Evolutionary conservation across 176 grass and related monocot genomes (phyloP), one percentile per base, ranked within the genome.

Genomic region (Raddia distichophylla): DNA sequence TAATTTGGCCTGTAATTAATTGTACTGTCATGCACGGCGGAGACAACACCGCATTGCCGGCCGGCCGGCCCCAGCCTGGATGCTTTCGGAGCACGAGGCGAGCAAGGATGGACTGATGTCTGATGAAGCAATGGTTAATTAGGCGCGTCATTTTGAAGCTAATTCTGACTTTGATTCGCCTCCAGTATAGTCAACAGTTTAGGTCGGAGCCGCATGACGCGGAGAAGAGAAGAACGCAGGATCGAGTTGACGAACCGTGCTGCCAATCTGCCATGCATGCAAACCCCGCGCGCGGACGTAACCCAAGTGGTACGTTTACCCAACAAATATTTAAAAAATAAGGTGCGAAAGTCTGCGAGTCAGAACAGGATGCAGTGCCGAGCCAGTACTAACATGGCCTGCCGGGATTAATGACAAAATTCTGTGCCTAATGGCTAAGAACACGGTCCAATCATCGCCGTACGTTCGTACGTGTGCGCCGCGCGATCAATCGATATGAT

Each of bases 111-210:
- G 46, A 46, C 27, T 27, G 27, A 27, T 27, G 27, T 27, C 37
- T 40, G 37, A 40, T 5, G 37, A 1, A 40, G 37, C 2, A 40
- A 40, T 40, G 37, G 27, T 27, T 27, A 27, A 27, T 27, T 78
- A 73, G 66, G 86, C 80, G 74, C 60, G 27, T 9, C 14, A 5
- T 40, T 35, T 76, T 46, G 11, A 72, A 50, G 59, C 78, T 49
- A 27, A 27, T 27, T 71, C 58, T n/a, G 33, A 72, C 37, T 55
- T 60, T 9, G 45, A 54, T 63, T 69, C 54, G 16, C 5, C 8
- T 11, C 54, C 2, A 50, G 60, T 27, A 27, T 27, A 27, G 27
- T 27, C 27, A 27, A 27, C 27, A 27, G 27, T 27, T 81, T 76
- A 63, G 85, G 53, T 60, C 45, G 33, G 15, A 20, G 47, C 71